phyloP scores from a whole-genome alignment of 768 basidiomycete species.

The Pulveroboletus sp. region DNA sequence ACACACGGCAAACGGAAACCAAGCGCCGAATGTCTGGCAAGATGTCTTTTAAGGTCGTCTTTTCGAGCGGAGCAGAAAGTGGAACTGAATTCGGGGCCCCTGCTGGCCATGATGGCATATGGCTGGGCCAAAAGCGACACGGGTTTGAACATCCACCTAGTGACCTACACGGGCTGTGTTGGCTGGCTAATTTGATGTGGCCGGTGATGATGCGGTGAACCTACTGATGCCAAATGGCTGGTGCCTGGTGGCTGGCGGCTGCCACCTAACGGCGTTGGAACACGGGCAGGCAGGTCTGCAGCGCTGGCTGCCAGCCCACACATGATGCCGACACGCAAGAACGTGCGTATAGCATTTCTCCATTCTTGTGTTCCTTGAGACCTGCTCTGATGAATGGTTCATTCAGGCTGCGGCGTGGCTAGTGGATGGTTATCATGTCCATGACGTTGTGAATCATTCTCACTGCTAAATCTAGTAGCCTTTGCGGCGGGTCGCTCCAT shows the following conservation, averaged over 20 bases:
- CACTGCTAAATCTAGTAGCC: too few relatives aligned
- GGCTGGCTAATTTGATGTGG: slow-evolving; percentile 13
- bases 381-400: not conserved
- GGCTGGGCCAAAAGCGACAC: not conserved
- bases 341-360: not conserved
- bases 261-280: not conserved
- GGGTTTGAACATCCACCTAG: not conserved
- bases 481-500: too few relatives aligned
- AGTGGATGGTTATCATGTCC: not conserved
- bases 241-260: slow-evolving; percentile 16
- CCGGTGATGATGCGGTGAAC: slow-evolving; percentile 12
- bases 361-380: not conserved
- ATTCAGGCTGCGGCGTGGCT: not conserved
- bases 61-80: slow-evolving; percentile 25
- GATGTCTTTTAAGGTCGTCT: slow-evolving; percentile 1
- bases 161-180: slow-evolving; percentile 18
- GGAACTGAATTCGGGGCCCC: not conserved
- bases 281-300: not conserved
- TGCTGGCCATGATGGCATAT: not conserved
- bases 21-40: slow-evolving; percentile 5
- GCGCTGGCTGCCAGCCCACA: not conserved
- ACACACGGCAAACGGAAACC: slow-evolving; percentile 18
- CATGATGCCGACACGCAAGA: not conserved
- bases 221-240: slow-evolving; percentile 12
- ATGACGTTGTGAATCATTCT: too few relatives aligned